Evolutionary conservation across 768 basidiomycete genomes (phyloP).

Genomic region (Daedaleopsis sinensis): DNA sequence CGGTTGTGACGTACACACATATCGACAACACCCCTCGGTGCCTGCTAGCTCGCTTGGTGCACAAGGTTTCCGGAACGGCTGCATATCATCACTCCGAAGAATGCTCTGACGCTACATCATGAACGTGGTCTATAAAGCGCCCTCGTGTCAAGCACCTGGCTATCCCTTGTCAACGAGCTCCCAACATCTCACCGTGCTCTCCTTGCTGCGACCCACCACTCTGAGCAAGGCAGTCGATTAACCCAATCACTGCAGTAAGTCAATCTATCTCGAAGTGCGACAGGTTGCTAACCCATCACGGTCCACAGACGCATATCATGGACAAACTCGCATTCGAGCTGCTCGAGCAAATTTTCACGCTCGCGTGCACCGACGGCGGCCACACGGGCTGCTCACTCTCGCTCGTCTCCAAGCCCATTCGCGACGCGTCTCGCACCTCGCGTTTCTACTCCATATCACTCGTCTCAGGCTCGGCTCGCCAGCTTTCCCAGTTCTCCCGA

Average conservation of each 20-base stretch:
- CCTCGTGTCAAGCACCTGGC: too few relatives aligned
- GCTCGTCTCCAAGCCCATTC: conserved; percentile 31
- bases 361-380: conserved; percentile 34
- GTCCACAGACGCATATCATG: conserved; percentile 6
- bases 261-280: neutral
- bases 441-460: conserved; percentile 30
- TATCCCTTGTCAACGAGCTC: too few relatives aligned
- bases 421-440: conserved; percentile 24
- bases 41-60: too few relatives aligned
- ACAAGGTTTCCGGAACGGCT: too few relatives aligned
- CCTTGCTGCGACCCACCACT: too few relatives aligned
- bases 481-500: neutral
- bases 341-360: conserved; percentile 27
- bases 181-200: too few relatives aligned
- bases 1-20: too few relatives aligned
- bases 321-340: conserved; percentile 28
- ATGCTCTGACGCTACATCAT: too few relatives aligned
- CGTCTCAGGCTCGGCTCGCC: neutral
- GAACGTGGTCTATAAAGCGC: too few relatives aligned
- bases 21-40: too few relatives aligned
- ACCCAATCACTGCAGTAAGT: neutral
- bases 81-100: too few relatives aligned
- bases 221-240: too few relatives aligned
- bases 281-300: neutral
- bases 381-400: conserved; percentile 31